Conservation (phyloP, 768 basidiomycete genomes). For the Pleurotus platypus region DNA sequence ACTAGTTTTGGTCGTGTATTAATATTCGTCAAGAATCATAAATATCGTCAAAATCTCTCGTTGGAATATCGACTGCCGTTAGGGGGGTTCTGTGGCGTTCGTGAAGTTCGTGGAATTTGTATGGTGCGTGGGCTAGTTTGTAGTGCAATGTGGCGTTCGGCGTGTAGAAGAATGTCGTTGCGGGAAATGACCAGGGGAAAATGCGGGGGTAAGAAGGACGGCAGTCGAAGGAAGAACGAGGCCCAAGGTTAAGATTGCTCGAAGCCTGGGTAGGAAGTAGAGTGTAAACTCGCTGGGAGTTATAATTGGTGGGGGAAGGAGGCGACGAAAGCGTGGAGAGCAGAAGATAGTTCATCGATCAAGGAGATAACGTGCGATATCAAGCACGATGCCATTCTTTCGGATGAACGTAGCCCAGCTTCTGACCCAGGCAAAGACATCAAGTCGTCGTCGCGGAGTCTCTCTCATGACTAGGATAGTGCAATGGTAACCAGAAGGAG, state of each 20-base stretch:
- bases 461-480: slow-evolving; percentile 10
- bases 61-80: too few relatives aligned
- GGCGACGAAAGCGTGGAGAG: neutral
- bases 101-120: too few relatives aligned
- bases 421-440: slow-evolving; percentile 20
- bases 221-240: neutral
- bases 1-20: neutral
- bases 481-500: slow-evolving; percentile 9
- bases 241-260: neutral
- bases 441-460: slow-evolving; percentile 24
- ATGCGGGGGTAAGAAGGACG: neutral
- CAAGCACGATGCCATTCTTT: slow-evolving; percentile 22
- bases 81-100: slow-evolving; percentile 15
- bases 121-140: too few relatives aligned
- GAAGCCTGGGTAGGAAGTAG: neutral
- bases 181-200: neutral
- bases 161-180: neutral
- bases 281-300: slow-evolving; percentile 6
- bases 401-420: slow-evolving; percentile 12
- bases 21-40: slow-evolving; percentile 12
- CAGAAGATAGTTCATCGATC: slow-evolving; percentile 35
- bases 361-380: slow-evolving; percentile 35
- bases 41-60: slow-evolving; percentile 12
- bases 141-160: too few relatives aligned
- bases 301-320: neutral